These are phyloP conservation scores for Mucor saturninus DNA, from an alignment of 371 early-diverging fungal genomes.

Conservation along the genomic window DNA sequence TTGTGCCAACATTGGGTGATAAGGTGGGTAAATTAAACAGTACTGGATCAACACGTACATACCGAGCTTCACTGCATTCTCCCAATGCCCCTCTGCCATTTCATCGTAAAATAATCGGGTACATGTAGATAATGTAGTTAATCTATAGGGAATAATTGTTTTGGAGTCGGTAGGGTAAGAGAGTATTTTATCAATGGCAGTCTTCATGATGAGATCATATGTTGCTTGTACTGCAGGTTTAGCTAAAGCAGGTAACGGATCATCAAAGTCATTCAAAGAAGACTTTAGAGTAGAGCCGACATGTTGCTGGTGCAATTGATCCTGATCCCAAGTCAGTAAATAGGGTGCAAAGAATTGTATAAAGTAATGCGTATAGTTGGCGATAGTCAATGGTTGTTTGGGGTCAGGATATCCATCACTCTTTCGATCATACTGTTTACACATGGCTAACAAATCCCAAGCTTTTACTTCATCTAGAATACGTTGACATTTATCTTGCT, in stretches of 20 bases:
- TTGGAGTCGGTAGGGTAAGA: conserved; percentile 21
- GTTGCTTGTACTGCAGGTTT: conserved; percentile 32
- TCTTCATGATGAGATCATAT: conserved; percentile 31
- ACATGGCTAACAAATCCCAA: conserved; percentile 45
- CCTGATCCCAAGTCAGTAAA: conserved; percentile 35
- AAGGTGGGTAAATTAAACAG: conserved; percentile 68
- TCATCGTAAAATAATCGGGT: conserved; percentile 44
- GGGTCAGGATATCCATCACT: conserved; percentile 29
- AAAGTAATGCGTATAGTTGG: conserved; percentile 36
- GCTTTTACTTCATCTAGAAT: conserved; percentile 25
- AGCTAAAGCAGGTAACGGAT: conserved; percentile 35
- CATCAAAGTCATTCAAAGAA: conserved; percentile 37
- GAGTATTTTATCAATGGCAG: conserved; percentile 25
- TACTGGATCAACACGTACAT: conserved; percentile 71
- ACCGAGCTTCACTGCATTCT: conserved; percentile 58
- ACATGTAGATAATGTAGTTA: conserved; percentile 36
- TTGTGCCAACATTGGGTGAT: conserved; percentile 74
- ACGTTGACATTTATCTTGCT: conserved; percentile 7
- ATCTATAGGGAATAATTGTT: conserved; percentile 33
- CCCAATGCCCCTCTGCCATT: conserved; percentile 51
- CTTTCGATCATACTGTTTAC: conserved; percentile 36
- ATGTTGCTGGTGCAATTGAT: conserved; percentile 22
- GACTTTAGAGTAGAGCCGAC: conserved; percentile 2
- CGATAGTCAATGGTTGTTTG: conserved; percentile 25
- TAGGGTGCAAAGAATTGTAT: conserved; percentile 42